Evolutionary conservation across 2,329 filamentous ascomycete genomes (phyloP).

Genomic region (Penicillium frequentans): DNA sequence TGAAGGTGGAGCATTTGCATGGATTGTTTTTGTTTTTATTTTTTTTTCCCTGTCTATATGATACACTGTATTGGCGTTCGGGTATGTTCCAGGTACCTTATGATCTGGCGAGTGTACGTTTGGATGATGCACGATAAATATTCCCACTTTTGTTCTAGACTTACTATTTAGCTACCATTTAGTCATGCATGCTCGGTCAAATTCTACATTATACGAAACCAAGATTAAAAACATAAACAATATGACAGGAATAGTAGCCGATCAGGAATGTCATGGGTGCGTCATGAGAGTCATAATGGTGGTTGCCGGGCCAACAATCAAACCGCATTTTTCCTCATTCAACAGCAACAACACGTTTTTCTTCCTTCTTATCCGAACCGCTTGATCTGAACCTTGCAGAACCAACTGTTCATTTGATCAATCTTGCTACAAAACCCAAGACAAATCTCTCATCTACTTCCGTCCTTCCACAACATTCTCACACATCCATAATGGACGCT

Average conservation of each 20-base stretch:
- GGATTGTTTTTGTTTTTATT: not conserved
- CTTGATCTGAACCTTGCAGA: conserved; percentile 1
- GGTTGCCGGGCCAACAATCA: conserved; percentile 44
- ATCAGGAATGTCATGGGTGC: conserved; percentile 8
- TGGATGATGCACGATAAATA: conserved; percentile 10
- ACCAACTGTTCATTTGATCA: not conserved
- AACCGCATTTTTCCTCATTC: conserved; percentile 24
- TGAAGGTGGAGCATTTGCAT: not conserved
- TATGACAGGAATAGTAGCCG: not conserved
- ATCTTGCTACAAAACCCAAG: not conserved
- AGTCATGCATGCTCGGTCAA: conserved; percentile 4
- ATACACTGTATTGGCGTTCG: not conserved
- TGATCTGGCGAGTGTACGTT: conserved; percentile 6
- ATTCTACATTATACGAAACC: not conserved
- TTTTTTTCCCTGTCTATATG: not conserved
- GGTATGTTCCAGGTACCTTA: not conserved
- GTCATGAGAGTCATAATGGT: conserved; percentile 4
- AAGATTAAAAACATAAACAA: not conserved
- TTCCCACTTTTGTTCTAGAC: conserved; percentile 3
- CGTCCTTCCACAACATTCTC: not conserved
- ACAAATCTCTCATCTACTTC: not conserved
- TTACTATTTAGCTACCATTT: conserved; percentile 9
- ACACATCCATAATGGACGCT: conserved; percentile 31
- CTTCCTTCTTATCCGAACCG: conserved; percentile 21
- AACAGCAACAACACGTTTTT: conserved; percentile 27